Conservation (phyloP, 148 eudicot species). For the Silene uniflora region DNA sequence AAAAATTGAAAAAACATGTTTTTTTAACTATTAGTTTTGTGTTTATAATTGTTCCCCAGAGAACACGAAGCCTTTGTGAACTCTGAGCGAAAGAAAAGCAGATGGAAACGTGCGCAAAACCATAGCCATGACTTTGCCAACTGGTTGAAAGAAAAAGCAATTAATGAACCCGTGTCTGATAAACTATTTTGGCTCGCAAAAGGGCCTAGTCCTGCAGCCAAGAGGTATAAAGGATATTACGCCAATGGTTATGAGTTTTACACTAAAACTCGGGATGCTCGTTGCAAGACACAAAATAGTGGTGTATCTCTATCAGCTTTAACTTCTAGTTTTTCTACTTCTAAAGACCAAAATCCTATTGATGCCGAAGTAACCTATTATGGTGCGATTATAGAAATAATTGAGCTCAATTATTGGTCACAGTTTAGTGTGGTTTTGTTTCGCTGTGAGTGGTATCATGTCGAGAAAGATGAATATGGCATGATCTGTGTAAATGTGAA, state of each 20-base stretch:
- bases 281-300: conserved; percentile 21
- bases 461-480: not conserved
- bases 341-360: not conserved
- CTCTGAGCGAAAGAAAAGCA: not conserved
- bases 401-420: conserved; percentile 21
- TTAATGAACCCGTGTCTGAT: not conserved
- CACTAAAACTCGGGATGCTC: not conserved
- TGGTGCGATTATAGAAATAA: conserved; percentile 8
- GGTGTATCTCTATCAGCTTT: conserved; percentile 8
- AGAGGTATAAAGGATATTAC: conserved; percentile 14
- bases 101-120: conserved; percentile 7
- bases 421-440: conserved; percentile 10
- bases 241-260: conserved; percentile 4
- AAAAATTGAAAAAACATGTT: no score
- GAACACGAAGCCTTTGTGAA: not conserved
- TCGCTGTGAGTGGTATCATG: conserved; percentile 16
- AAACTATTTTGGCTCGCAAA: conserved; percentile 16
- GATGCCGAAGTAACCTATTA: conserved; percentile 13
- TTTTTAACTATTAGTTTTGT: no score
- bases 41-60: not conserved
- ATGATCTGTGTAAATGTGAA: conserved; percentile 4
- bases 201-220: conserved; percentile 19
- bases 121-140: conserved; percentile 8
- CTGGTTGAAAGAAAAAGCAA: conserved; percentile 2
- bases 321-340: not conserved